Conservation (phyloP, 495 filamentous ascomycete species). For the Xylona heveae region DNA sequence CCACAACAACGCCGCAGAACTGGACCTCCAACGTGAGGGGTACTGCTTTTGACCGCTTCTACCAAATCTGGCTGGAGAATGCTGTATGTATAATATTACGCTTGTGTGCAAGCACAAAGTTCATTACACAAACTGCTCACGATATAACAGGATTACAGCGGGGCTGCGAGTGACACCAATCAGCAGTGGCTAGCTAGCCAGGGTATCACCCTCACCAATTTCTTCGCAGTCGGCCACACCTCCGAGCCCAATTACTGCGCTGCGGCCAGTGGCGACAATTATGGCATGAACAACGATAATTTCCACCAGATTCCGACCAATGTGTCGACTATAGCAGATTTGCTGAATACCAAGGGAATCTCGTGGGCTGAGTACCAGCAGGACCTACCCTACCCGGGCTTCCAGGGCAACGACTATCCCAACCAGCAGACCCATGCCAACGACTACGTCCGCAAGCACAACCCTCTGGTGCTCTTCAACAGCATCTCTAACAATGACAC, state of each 20-base stretch:
- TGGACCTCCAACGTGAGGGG: slow-evolving; percentile 39
- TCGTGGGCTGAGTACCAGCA: slow-evolving; percentile 53
- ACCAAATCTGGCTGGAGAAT: slow-evolving; percentile 55
- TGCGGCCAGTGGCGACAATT: slow-evolving; percentile 38
- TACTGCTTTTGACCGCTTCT: slow-evolving; percentile 42
- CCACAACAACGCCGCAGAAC: slow-evolving; percentile 19
- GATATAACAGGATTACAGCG: slow-evolving; percentile 19
- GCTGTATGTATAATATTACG: slow-evolving; percentile 16
- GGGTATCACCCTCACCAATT: slow-evolving; percentile 45
- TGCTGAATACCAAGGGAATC: slow-evolving; percentile 45
- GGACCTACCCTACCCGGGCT: slow-evolving; percentile 45
- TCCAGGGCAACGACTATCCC: slow-evolving; percentile 31
- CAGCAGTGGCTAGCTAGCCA: slow-evolving; percentile 33
- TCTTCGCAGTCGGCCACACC: slow-evolving; percentile 39
- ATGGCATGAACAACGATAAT: slow-evolving; percentile 48
- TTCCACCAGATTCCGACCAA: slow-evolving; percentile 33
- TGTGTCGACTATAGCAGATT: slow-evolving; percentile 44
- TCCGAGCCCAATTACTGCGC: slow-evolving; percentile 53
- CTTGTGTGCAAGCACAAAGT: too few species aligned
- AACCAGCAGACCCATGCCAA: slow-evolving; percentile 31
- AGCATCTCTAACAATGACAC: slow-evolving; percentile 29
- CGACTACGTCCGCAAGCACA: slow-evolving; percentile 64
- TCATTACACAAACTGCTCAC: background rate
- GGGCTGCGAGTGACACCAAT: slow-evolving; percentile 17
- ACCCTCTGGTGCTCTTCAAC: slow-evolving; percentile 39